These are phyloP conservation scores for Corynascus novoguineensis DNA, from an alignment of 495 filamentous ascomycete species.

Conservation along the genomic window DNA sequence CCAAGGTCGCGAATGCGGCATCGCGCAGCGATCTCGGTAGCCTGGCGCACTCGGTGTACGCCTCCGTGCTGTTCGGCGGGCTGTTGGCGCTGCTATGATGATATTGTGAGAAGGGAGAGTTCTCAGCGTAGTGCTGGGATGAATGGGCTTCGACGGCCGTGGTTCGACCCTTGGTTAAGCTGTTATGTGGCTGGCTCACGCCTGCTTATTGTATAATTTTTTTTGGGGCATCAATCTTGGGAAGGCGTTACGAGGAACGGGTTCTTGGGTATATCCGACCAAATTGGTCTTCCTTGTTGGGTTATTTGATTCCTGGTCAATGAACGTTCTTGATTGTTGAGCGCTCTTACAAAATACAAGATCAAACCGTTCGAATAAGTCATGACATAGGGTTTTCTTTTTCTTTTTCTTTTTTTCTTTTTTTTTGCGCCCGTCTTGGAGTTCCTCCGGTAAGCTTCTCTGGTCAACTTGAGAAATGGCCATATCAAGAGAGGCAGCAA, in stretches of 20 bases:
- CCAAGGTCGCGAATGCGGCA: conserved; percentile 22
- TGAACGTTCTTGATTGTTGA: too few species aligned
- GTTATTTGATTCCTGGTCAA: too few species aligned
- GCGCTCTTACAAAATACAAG: too few species aligned
- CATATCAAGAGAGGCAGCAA: too few species aligned
- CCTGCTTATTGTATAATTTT: conserved; percentile 21
- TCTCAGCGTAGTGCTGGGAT: not conserved
- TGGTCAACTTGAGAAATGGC: too few species aligned
- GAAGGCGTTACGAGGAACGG: conserved; percentile 17
- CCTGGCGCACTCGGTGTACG: conserved; percentile 31
- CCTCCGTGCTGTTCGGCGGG: conserved; percentile 33
- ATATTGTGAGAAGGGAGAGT: not conserved
- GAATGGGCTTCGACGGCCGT: not conserved
- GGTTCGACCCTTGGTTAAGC: too few species aligned
- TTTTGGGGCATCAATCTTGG: conserved; percentile 5
- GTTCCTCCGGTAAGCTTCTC: too few species aligned
- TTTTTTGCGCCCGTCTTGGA: not conserved
- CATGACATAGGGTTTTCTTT: not conserved
- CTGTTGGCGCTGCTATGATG: conserved; percentile 33
- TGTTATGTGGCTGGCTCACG: too few species aligned
- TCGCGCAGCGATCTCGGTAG: conserved; percentile 1
- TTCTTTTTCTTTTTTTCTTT: conserved; percentile 8
- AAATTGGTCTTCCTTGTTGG: too few species aligned
- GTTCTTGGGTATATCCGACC: conserved; percentile 9
- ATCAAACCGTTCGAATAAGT: too few species aligned